Evolutionary conservation across 2,329 filamentous ascomycete species (phyloP).

Genomic region (Fusarium nisikadoi): DNA sequence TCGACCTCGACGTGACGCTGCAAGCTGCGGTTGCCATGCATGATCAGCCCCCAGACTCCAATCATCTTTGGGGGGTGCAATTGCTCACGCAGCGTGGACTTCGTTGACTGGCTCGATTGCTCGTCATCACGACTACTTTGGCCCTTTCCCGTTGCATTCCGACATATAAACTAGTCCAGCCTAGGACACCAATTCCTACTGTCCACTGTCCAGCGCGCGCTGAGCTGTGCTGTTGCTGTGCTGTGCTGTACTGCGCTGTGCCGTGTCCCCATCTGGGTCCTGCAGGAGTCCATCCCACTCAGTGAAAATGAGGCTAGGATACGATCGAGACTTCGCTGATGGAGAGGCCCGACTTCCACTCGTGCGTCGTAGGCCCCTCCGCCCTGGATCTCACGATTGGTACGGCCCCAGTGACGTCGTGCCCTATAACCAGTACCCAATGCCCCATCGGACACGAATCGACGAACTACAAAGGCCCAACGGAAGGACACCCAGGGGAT

Average conservation of each 20-base stretch:
- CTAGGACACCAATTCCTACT: slow-evolving; percentile 25
- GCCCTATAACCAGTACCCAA: slow-evolving; percentile 40
- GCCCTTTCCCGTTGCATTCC: slow-evolving; percentile 28
- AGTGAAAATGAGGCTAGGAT: slow-evolving; percentile 48
- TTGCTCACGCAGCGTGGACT: slow-evolving; percentile 45
- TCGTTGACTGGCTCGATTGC: slow-evolving; percentile 42
- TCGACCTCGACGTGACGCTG: slow-evolving; percentile 39
- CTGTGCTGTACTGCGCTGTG: slow-evolving; percentile 46
- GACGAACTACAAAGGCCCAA: slow-evolving; percentile 48
- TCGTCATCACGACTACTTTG: slow-evolving; percentile 35
- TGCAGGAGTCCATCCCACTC: slow-evolving; percentile 31
- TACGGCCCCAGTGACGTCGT: slow-evolving; percentile 42
- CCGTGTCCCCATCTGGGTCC: slow-evolving; percentile 23
- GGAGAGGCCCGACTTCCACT: slow-evolving; percentile 43
- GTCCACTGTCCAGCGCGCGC: not conserved
- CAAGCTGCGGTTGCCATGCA: slow-evolving; percentile 46
- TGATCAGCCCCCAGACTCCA: slow-evolving; percentile 45
- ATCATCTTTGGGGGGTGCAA: slow-evolving; percentile 43
- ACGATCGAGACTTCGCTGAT: slow-evolving; percentile 46
- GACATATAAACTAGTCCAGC: slow-evolving; percentile 34
- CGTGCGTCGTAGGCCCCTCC: slow-evolving; percentile 44
- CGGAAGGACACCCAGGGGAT: slow-evolving; percentile 44
- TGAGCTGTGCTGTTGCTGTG: slow-evolving; percentile 34
- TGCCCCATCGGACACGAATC: slow-evolving; percentile 44
- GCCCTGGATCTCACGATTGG: slow-evolving; percentile 42